Evolutionary conservation across 495 filamentous ascomycete species (phyloP).

Genomic region (Penicillium daleae): DNA sequence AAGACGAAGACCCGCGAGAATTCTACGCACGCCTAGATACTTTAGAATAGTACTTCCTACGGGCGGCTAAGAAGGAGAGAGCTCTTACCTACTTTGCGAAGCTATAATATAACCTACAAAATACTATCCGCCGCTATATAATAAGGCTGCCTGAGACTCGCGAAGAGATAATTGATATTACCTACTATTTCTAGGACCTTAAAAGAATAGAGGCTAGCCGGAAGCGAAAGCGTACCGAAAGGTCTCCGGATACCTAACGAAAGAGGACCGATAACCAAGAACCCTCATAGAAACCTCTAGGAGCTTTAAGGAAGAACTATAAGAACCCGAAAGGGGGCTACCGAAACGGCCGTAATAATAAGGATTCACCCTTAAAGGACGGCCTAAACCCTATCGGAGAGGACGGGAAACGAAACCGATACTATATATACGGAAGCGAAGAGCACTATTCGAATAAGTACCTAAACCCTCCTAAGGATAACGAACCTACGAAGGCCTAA

Average conservation of each 20-base stretch:
- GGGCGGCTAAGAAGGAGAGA: too few species aligned
- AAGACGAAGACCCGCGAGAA: not conserved
- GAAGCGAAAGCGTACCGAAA: too few species aligned
- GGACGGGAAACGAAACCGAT: not conserved
- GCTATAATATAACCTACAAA: not conserved
- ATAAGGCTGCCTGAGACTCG: not conserved
- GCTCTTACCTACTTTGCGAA: not conserved
- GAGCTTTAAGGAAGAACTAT: too few species aligned
- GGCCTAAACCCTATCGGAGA: not conserved
- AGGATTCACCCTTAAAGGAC: not conserved
- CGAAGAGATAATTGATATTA: not conserved
- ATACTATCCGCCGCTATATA: not conserved
- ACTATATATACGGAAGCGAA: not conserved
- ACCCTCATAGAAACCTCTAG: too few species aligned
- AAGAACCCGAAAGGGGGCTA: too few species aligned
- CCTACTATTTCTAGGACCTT: not conserved
- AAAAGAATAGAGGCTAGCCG: not conserved
- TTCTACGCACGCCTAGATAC: not conserved
- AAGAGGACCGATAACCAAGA: too few species aligned
- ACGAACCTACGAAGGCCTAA: not conserved
- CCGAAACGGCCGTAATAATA: not conserved
- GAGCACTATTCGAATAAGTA: not conserved
- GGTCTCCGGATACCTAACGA: too few species aligned
- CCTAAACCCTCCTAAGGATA: not conserved
- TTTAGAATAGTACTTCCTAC: not conserved